phyloP scores from a whole-genome alignment of 176 grass and related monocot species.

The Luzula sylvatica region DNA sequence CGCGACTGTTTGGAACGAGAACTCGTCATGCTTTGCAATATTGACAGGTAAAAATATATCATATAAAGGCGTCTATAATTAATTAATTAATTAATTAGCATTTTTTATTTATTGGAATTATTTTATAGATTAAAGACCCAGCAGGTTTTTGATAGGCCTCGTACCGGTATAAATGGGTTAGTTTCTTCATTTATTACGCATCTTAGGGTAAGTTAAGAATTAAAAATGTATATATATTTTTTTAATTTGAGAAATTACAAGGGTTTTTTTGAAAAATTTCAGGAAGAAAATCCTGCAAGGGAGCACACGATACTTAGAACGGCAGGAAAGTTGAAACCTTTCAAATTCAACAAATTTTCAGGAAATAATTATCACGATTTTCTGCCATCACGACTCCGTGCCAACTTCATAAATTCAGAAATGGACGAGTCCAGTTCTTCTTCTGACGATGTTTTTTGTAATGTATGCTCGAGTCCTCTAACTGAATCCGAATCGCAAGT shows the following conservation, averaged over 20 bases:
- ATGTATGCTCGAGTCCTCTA: constrained; percentile 60
- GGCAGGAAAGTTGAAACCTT: constrained; percentile 84
- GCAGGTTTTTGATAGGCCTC: constrained; percentile 48
- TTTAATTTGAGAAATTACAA: too few species aligned
- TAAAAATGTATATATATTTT: neutral
- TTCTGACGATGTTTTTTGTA: constrained; percentile 47
- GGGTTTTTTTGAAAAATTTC: neutral
- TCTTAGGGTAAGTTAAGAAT: constrained; percentile 51
- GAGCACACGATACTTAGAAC: constrained; percentile 93
- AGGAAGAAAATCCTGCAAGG: constrained; percentile 87
- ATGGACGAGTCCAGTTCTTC: constrained; percentile 33
- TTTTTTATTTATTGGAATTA: constrained; percentile 19
- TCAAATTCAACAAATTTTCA: constrained; percentile 81
- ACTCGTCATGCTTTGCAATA: constrained; percentile 50
- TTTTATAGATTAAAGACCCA: constrained; percentile 57
- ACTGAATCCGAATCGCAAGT: constrained; percentile 57
- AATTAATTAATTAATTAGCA: too few species aligned
- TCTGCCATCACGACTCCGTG: constrained; percentile 59
- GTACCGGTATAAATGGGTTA: constrained; percentile 61
- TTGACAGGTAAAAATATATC: constrained; percentile 42
- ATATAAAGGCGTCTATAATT: too few species aligned
- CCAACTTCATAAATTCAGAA: constrained; percentile 64
- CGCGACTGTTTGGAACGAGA: constrained; percentile 62
- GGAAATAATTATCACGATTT: constrained; percentile 67
- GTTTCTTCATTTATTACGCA: constrained; percentile 73